Conservation (phyloP, 164 flowering plant genomes). For the Aristolochia contorta region DNA sequence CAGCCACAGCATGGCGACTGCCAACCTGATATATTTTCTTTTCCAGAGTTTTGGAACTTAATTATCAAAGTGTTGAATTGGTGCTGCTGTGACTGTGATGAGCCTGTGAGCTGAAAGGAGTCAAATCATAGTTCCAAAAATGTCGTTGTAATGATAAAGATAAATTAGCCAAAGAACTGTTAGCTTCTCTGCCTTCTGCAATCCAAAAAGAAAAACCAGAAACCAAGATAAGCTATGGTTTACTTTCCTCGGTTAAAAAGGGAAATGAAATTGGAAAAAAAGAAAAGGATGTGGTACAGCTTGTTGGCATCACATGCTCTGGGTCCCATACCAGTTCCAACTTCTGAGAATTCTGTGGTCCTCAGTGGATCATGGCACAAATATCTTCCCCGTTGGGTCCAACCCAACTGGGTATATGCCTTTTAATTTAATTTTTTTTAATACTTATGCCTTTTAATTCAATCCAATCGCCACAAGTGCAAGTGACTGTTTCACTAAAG, state of each 20-base stretch:
- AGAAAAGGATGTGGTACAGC: conserved; percentile 8
- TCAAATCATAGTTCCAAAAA: background rate
- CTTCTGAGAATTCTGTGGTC: conserved; percentile 16
- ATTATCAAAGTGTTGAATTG: too few species aligned
- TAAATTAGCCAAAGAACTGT: too few species aligned
- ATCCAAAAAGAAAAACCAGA: background rate
- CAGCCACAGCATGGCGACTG: too few species aligned
- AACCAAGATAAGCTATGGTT: background rate
- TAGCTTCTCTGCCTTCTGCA: too few species aligned
- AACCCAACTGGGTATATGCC: background rate
- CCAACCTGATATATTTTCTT: too few species aligned
- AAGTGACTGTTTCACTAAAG: background rate
- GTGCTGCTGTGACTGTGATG: too few species aligned
- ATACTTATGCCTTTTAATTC: too few species aligned
- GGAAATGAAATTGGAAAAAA: conserved; percentile 5
- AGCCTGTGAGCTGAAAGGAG: background rate
- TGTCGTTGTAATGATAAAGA: too few species aligned
- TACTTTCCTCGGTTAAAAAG: background rate
- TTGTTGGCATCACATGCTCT: conserved; percentile 1
- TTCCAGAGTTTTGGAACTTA: too few species aligned
- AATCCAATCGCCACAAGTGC: too few species aligned
- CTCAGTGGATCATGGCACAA: conserved; percentile 10
- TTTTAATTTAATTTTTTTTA: too few species aligned
- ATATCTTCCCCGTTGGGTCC: conserved; percentile 14
- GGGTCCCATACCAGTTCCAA: conserved; percentile 24